These are phyloP conservation scores for Rozella allomycis DNA, from an alignment of 371 early-diverging fungal species.

Conservation along the genomic window DNA sequence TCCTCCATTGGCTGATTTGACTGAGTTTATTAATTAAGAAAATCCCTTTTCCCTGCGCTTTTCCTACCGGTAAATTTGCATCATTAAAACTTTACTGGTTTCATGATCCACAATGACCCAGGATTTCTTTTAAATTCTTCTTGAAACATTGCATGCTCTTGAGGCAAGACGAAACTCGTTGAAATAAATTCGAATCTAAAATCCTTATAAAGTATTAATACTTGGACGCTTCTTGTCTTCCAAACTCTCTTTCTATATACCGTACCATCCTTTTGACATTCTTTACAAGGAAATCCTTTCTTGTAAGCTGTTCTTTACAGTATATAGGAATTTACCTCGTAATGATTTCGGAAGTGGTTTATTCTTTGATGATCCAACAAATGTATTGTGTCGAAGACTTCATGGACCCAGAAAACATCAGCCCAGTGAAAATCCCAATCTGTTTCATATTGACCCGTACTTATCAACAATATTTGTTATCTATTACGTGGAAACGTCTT, in stretches of 20 bases:
- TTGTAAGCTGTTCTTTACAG: slow-evolving; percentile 15
- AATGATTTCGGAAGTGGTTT: slow-evolving; percentile 36
- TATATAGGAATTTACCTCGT: slow-evolving; percentile 13
- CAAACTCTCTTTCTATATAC: slow-evolving; percentile 24
- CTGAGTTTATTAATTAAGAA: slow-evolving; percentile 30
- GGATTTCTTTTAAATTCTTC: slow-evolving; percentile 32
- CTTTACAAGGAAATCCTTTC: slow-evolving; percentile 34
- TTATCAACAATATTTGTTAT: not conserved
- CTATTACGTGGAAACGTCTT: slow-evolving; percentile 17
- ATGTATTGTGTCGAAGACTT: slow-evolving; percentile 26
- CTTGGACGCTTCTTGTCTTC: slow-evolving; percentile 18
- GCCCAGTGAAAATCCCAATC: slow-evolving; percentile 37
- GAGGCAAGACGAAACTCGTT: slow-evolving; percentile 27
- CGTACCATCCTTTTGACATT: slow-evolving; percentile 34
- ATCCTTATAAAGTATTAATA: not conserved
- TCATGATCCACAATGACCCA: slow-evolving; percentile 32
- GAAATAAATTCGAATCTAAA: slow-evolving; percentile 19
- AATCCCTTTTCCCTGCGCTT: slow-evolving; percentile 38
- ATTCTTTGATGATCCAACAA: slow-evolving; percentile 26
- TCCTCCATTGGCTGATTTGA: slow-evolving; percentile 26
- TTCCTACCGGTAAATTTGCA: slow-evolving; percentile 20
- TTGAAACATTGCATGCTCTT: slow-evolving; percentile 31
- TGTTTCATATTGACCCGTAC: slow-evolving; percentile 8
- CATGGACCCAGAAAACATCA: slow-evolving; percentile 36
- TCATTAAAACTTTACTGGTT: slow-evolving; percentile 11